Evolutionary conservation across 768 basidiomycete species (phyloP), one percentile per base, ranked within the genome.

Genomic region (Suillus hirtellus): DNA sequence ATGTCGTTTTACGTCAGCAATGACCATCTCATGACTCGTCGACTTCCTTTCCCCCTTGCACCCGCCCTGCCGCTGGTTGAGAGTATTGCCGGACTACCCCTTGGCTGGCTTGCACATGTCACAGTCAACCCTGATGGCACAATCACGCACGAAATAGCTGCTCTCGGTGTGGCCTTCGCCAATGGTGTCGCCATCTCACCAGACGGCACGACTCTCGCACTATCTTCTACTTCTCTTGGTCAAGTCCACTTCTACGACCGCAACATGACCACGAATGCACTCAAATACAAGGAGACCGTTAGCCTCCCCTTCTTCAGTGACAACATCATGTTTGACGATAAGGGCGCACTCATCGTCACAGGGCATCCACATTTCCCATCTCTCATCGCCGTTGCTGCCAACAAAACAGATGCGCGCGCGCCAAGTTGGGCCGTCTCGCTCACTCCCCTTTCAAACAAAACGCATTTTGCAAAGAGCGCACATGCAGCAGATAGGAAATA

Each of bases 1-100:
- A 81, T 83, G 62, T 83, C 87, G 1, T 91, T 92, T 72, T 91
- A 87, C 68, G 81, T 92, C 56, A 83, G 84, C 47, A 89, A 92
- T 69, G 90, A 92, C 71, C 90, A 92, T 68, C 73, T 84, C 42
- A 71, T 89, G 69, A 90, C 88, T 3, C 81, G 87, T 9, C 85
- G 90, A 15, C 75, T 86, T 21, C 85, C 86, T 0, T 69, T 73
- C 38, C 67, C 69, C 11, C 44, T 88, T n/a, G 85, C 86, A 10
- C 73, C 75, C 47, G 62, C 86, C 31, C 67, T 86, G 0, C 84
- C 89, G 2, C 7, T 86, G 42, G 49, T 82, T 60, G 90, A 92
- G 70, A 80, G 84, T 4, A 0, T 86, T 19, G 73, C 87, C 3
- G 82, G 72, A 6, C 76, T 90, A 1, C 90, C 90, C 0, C 70